Evolutionary conservation across 2,329 filamentous ascomycete species (phyloP).

Genomic region (Colletotrichum tropicale): DNA sequence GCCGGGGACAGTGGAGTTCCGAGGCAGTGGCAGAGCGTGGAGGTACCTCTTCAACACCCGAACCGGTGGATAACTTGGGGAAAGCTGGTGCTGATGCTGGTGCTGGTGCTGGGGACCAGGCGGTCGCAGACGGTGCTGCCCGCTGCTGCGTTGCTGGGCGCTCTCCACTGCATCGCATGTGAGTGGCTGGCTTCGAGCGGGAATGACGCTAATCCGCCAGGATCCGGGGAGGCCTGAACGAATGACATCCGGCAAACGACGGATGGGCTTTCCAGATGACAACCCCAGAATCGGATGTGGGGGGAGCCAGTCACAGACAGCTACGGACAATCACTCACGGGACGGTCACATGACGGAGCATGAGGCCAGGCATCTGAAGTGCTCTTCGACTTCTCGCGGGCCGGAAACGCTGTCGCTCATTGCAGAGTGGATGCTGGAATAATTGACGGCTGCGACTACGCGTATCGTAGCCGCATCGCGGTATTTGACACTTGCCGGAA

Average conservation of each 20-base stretch:
- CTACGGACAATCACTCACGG: background rate
- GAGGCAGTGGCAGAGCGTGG: conserved; percentile 9
- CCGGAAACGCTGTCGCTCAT: accelerated
- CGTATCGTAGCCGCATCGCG: background rate
- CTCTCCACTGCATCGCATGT: conserved; percentile 1
- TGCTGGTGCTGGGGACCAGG: background rate
- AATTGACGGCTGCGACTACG: background rate
- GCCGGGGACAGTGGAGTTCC: conserved; percentile 18
- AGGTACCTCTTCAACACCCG: conserved; percentile 4
- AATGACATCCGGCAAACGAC: conserved; percentile 2
- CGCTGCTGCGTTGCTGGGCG: background rate
- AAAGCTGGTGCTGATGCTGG: background rate
- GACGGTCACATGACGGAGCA: conserved; percentile 9
- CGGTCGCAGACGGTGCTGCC: background rate
- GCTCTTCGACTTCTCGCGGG: background rate
- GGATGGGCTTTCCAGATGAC: background rate
- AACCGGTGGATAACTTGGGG: conserved; percentile 21
- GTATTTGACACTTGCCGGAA: background rate
- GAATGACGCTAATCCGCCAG: conserved; percentile 5
- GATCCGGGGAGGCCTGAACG: background rate
- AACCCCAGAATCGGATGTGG: background rate
- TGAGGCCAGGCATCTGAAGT: background rate
- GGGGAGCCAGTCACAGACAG: background rate
- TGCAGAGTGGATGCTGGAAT: accelerated
- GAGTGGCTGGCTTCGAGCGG: conserved; percentile 11